Evolutionary conservation across 2,329 filamentous ascomycete genomes (phyloP).

Genomic region (Trichoderma koningiopsis): DNA sequence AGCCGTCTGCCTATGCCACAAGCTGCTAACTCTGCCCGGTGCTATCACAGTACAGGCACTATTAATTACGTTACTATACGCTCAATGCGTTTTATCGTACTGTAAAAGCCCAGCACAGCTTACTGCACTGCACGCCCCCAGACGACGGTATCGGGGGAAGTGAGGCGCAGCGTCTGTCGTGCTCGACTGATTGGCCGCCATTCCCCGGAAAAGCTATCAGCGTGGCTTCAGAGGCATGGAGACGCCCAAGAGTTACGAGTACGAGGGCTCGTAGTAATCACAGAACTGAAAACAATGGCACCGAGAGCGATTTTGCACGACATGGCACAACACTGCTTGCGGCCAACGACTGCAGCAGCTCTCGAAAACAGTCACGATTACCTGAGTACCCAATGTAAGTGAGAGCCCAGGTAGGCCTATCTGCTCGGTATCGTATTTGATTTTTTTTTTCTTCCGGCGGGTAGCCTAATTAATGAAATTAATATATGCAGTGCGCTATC

Average conservation of each 20-base stretch:
- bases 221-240: background rate
- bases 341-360: background rate
- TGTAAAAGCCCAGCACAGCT: background rate
- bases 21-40: background rate
- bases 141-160: slow-evolving; percentile 27
- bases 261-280: background rate
- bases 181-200: slow-evolving; percentile 40
- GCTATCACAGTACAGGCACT: background rate
- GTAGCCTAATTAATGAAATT: background rate
- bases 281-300: background rate
- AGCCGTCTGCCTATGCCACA: slow-evolving; percentile 2
- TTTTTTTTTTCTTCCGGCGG: background rate
- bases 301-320: background rate
- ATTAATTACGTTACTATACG: background rate
- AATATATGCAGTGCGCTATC: background rate
- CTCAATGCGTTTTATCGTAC: background rate
- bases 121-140: background rate
- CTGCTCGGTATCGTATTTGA: background rate
- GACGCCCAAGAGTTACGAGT: background rate
- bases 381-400: background rate
- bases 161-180: slow-evolving; percentile 36
- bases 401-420: too few relatives aligned
- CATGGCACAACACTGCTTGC: slow-evolving; percentile 3
- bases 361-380: background rate
- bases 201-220: slow-evolving; percentile 27